These are phyloP conservation scores for Prosopis cineraria DNA, from an alignment of 306 rosid species.

Conservation along the genomic window DNA sequence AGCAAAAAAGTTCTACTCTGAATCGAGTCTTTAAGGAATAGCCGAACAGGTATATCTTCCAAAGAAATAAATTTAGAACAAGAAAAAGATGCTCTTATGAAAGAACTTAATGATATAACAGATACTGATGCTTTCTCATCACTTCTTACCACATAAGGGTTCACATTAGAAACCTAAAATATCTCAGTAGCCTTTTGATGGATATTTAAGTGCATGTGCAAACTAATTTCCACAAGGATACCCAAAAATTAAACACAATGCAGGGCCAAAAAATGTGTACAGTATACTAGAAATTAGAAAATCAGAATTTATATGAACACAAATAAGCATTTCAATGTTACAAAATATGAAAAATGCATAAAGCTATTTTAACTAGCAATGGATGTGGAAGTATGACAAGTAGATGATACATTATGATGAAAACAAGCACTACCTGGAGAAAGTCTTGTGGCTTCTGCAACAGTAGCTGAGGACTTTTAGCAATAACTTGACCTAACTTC, in stretches of 20 bases:
- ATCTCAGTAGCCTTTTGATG: background rate
- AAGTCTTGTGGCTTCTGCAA: slow-evolving; percentile 65
- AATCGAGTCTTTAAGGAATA: too few relatives aligned
- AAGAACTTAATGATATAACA: background rate
- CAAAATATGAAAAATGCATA: background rate
- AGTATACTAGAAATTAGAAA: background rate
- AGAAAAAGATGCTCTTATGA: background rate
- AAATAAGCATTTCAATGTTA: background rate
- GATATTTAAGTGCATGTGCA: background rate
- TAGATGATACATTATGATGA: slow-evolving; percentile 14
- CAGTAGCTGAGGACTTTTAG: slow-evolving; percentile 82
- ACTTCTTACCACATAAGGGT: background rate
- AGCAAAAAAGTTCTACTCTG: background rate
- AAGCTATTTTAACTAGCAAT: background rate
- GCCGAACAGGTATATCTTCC: background rate
- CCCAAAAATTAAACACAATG: background rate
- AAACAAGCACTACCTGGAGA: slow-evolving; percentile 60
- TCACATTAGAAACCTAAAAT: background rate
- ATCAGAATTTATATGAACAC: background rate
- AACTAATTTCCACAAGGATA: background rate
- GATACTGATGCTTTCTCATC: background rate
- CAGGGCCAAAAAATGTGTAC: background rate
- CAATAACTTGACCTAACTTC: slow-evolving; percentile 63
- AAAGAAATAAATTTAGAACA: background rate
- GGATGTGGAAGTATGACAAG: background rate